Evolutionary conservation across 2,329 filamentous ascomycete species (phyloP).

Genomic region (Nectriaceae sp.): DNA sequence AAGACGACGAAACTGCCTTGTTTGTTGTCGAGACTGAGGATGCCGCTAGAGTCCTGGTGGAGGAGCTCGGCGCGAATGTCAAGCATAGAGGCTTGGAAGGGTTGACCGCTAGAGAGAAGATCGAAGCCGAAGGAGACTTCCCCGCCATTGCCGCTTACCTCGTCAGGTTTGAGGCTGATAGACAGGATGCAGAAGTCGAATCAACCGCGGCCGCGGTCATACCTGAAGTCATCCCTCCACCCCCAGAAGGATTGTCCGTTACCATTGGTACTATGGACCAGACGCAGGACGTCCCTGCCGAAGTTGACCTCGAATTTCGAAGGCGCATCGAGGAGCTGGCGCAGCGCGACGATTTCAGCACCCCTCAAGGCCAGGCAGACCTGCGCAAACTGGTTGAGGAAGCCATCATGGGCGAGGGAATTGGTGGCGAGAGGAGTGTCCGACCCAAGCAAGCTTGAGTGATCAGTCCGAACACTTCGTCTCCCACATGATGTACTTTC

Average conservation of each 20-base stretch:
- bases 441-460: conserved; percentile 58
- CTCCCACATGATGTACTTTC: conserved; percentile 64
- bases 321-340: conserved; percentile 88
- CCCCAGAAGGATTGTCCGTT: conserved; percentile 77
- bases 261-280: conserved; percentile 75
- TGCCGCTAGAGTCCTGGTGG: conserved; percentile 76
- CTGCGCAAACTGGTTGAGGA: conserved; percentile 79
- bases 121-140: conserved; percentile 42
- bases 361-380: conserved; percentile 76
- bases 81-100: conserved; percentile 70
- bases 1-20: conserved; percentile 91
- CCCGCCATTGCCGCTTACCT: conserved; percentile 23
- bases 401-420: conserved; percentile 68
- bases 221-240: conserved; percentile 53
- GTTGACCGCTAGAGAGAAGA: conserved; percentile 77
- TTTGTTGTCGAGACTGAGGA: conserved; percentile 86
- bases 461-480: conserved; percentile 47
- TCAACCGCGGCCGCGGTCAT: conserved; percentile 28
- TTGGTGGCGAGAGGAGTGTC: conserved; percentile 65
- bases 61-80: conserved; percentile 75
- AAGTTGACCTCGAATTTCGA: conserved; percentile 80
- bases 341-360: conserved; percentile 78
- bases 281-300: conserved; percentile 57
- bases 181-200: conserved; percentile 31
- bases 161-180: conserved; percentile 18